A percentile compares a stretch with the other conserved stretches of the same genome.
Evolutionary conservation across 345 rosid species (phyloP).

Genomic region (Linum tenue): DNA sequence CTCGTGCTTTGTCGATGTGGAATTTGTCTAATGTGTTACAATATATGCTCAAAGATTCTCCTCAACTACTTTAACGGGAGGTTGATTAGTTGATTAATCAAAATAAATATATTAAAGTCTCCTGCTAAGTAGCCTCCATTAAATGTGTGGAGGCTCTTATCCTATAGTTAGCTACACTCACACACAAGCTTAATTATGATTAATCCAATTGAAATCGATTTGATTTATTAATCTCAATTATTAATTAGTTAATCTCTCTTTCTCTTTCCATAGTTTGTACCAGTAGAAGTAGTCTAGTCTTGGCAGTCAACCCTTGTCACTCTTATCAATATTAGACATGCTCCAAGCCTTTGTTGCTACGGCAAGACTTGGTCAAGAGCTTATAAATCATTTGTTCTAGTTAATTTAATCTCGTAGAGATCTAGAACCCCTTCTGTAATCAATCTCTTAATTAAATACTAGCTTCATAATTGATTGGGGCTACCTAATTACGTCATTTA

Average conservation of each 20-base stretch:
- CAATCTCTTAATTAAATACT: too few species aligned
- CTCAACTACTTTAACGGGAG: neutral
- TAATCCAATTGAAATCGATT: too few species aligned
- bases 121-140: neutral
- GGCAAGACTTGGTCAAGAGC: constrained; percentile 25
- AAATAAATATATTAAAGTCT: too few species aligned
- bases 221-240: too few species aligned
- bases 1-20: too few species aligned
- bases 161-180: neutral
- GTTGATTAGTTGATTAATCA: neutral
- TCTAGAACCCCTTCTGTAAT: too few species aligned
- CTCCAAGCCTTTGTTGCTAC: constrained; percentile 3
- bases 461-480: too few species aligned
- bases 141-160: constrained; percentile 7
- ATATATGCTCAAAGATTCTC: neutral
- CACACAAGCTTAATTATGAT: neutral
- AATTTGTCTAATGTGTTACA: too few species aligned
- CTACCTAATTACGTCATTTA: too few species aligned
- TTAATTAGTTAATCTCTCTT: neutral
- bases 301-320: constrained; percentile 20
- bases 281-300: constrained; percentile 21
- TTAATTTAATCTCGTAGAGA: neutral
- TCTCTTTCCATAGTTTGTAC: neutral
- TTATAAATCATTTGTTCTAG: too few species aligned
- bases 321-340: constrained; percentile 6